Evolutionary conservation across 1,284 basidiomycete species (phyloP).

Genomic region (Ustilago shanxiensis): DNA sequence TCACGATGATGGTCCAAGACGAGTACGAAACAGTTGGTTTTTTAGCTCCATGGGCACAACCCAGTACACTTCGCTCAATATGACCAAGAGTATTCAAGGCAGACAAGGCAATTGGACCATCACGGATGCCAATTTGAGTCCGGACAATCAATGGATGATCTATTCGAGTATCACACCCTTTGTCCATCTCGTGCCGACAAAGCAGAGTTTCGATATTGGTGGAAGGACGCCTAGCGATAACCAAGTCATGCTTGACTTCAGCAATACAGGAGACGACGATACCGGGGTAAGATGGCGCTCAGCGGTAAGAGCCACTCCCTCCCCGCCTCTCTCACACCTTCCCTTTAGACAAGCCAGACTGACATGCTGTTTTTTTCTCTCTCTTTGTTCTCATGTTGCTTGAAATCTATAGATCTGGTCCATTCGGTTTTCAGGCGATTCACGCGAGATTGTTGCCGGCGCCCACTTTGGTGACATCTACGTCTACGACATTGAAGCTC

Average conservation of each 20-base stretch:
- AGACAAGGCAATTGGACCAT: constrained; percentile 66
- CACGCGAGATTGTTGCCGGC: constrained; percentile 84
- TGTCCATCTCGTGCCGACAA: constrained; percentile 88
- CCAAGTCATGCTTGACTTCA: constrained; percentile 69
- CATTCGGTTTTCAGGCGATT: constrained; percentile 94
- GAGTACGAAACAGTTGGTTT: constrained; percentile 39
- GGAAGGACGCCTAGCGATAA: constrained; percentile 46
- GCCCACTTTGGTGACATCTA: constrained; percentile 78
- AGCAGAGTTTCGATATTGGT: constrained; percentile 62
- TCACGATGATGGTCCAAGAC: constrained; percentile 45
- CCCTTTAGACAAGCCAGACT: neutral
- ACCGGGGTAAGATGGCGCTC: constrained; percentile 61
- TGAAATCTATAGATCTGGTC: constrained; percentile 79
- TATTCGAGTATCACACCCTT: constrained; percentile 75
- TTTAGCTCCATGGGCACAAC: constrained; percentile 70
- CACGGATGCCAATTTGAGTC: constrained; percentile 87
- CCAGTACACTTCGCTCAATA: constrained; percentile 66
- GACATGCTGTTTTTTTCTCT: neutral
- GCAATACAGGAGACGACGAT: constrained; percentile 70
- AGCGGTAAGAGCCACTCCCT: constrained; percentile 50
- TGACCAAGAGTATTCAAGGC: constrained; percentile 66
- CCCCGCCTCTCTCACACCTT: neutral
- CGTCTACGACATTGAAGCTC: constrained; percentile 84
- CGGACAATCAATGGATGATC: constrained; percentile 93
- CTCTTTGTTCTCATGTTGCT: neutral